These are phyloP conservation scores for Abelmoschus esculentus DNA, from an alignment of 345 rosid genomes.

Conservation along the genomic window DNA sequence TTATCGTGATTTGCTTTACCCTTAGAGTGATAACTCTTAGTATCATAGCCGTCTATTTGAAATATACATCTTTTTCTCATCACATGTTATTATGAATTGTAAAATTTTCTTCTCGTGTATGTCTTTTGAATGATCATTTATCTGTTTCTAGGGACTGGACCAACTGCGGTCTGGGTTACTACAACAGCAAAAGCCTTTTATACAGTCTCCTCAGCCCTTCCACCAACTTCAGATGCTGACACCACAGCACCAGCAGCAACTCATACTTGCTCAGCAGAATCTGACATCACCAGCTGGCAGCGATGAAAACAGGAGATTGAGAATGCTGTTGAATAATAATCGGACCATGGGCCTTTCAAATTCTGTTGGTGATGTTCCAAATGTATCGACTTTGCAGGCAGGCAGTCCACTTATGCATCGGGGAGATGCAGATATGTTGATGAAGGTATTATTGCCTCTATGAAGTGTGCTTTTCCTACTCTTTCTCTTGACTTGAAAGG, in stretches of 20 bases:
- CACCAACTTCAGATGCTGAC: conserved; percentile 84
- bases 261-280: conserved; percentile 82
- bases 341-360: conserved; percentile 27
- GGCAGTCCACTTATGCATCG: conserved; percentile 31
- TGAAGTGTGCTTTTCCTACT: background rate
- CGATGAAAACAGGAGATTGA: conserved; percentile 72
- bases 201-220: conserved; percentile 83
- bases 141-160: conserved; percentile 52
- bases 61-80: background rate
- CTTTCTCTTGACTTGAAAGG: background rate
- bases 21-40: background rate
- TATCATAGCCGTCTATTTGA: background rate
- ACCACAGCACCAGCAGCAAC: conserved; percentile 95
- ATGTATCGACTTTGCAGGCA: conserved; percentile 30
- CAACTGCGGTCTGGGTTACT: conserved; percentile 68
- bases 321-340: conserved; percentile 59
- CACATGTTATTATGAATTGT: background rate
- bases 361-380: conserved; percentile 34
- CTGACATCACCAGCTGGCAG: conserved; percentile 65
- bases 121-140: conserved; percentile 5
- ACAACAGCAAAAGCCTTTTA: conserved; percentile 80
- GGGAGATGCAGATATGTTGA: conserved; percentile 34
- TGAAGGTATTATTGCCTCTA: conserved; percentile 8
- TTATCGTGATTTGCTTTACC: background rate
- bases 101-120: background rate